Conservation (phyloP, 495 filamentous ascomycete species). For the Wilcoxina mikolae region DNA sequence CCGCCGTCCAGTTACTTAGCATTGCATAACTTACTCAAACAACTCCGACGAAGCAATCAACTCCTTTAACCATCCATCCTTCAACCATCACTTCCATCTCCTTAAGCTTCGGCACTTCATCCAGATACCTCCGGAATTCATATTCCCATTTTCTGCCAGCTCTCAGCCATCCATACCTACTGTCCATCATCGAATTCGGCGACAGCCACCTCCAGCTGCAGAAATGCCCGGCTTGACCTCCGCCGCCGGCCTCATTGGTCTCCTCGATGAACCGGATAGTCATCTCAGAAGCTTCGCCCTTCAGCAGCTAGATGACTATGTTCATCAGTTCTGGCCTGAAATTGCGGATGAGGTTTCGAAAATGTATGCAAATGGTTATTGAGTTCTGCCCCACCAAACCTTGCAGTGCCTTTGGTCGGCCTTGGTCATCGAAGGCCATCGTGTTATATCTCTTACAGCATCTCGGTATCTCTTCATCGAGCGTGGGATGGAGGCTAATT, state of each 20-base stretch:
- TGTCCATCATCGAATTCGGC: neutral
- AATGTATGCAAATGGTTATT: constrained; percentile 50
- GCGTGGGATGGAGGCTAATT: neutral
- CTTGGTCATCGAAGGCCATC: neutral
- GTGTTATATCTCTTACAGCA: neutral
- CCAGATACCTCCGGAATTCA: constrained; percentile 6
- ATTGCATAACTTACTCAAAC: too few relatives aligned
- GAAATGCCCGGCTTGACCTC: constrained; percentile 86
- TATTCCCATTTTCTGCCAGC: neutral
- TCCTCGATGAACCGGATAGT: constrained; percentile 83
- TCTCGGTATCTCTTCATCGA: neutral
- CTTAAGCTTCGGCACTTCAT: neutral
- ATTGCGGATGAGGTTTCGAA: constrained; percentile 79
- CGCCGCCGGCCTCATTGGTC: constrained; percentile 85
- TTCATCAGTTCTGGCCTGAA: constrained; percentile 94
- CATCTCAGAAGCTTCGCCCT: constrained; percentile 88
- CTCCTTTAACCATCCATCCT: neutral
- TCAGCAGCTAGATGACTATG: constrained; percentile 83
- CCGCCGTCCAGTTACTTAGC: neutral
- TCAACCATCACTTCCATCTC: constrained; percentile 6
- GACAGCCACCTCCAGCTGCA: neutral
- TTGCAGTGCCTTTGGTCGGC: neutral
- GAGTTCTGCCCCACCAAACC: constrained; percentile 1
- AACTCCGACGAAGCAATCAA: too few relatives aligned
- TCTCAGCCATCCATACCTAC: neutral